phyloP scores from a whole-genome alignment of 139 green algal genomes.

The Eudorina sp. region DNA sequence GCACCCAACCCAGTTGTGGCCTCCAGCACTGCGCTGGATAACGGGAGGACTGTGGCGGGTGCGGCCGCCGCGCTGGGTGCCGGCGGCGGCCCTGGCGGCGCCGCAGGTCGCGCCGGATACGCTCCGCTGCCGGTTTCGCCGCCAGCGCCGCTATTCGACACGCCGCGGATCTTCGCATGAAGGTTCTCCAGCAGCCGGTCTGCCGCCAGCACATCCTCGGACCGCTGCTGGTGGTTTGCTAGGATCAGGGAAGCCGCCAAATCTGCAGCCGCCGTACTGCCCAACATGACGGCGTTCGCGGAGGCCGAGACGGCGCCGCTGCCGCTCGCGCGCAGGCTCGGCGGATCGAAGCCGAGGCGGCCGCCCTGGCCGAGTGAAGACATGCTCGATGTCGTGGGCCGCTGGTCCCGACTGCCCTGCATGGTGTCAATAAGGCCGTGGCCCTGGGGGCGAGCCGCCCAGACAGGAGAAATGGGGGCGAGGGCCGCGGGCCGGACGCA shows the following conservation, averaged over 20 bases:
- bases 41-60: too few species aligned
- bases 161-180: constrained; percentile 2
- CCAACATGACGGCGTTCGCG: not conserved
- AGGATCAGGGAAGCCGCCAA: constrained; percentile 26
- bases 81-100: not conserved
- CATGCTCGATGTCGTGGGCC: not conserved
- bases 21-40: too few species aligned
- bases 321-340: not conserved
- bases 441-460: constrained; percentile 2
- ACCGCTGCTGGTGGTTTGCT: not conserved
- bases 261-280: not conserved
- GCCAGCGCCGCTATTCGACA: not conserved
- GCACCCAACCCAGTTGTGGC: too few species aligned
- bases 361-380: not conserved
- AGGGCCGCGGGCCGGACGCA: not conserved
- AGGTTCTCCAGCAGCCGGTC: constrained; percentile 12
- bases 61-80: not conserved
- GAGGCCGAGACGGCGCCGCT: not conserved
- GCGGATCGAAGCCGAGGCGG: not conserved
- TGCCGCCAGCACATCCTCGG: not conserved
- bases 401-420: constrained; percentile 14
- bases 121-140: not conserved
- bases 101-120: too few species aligned
- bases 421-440: constrained; percentile 3
- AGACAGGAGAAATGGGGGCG: not conserved